Evolutionary conservation across 306 rosid genomes (phyloP), one percentile per base, ranked within the genome.

Genomic region (Lathyrus oleraceus): DNA sequence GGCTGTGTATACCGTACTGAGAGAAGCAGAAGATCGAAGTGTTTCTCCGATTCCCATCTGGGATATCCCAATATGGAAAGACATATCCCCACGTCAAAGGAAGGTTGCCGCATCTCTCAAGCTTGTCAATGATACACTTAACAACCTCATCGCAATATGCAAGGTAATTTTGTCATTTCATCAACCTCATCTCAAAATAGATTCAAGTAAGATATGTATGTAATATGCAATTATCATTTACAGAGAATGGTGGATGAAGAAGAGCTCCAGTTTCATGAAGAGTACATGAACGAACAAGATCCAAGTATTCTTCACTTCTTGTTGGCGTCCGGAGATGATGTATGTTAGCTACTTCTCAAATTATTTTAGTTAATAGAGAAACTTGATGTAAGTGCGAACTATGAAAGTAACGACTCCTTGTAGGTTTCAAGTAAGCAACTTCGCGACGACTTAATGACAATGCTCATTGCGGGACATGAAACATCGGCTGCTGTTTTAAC

Each of bases 401-500:
- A 59, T 58, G 69, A 67, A 58, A 58, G 15, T 67, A 66, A 76
- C 47, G 51, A 62, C 53, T 74, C 45, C 67, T 79, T 81, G 75
- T 82, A 94, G 99, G 89, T 94, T 61, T 87, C 99, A 25, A 89
- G 99, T 82, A 94, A 91, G 91, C 99, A 94, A 85, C 99, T 94
- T 44, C 96, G 97, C 14, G 99, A 94, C 25, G 99, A 94, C 85
- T 87, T 94, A 87, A 94, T 89, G 97, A 94, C 99, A 23, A 81
- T 94, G 97, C 99, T 94, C 73, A 94, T 91, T 65, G 99, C 99
- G 56, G 99, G 99, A 77, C 99, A 94, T 76, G 99, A 94, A 87
- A 94, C 99, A 66, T 81, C 99, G 35, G 99, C 99, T 51, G 97
- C 99, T 68, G 97, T 94, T 74, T 85, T 94, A 65, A 94, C 99